Percentiles rank a stretch among this genome's conserved stretches.
Conservation (phyloP, 495 filamentous ascomycete genomes). For the Sordaria brevicollis region DNA sequence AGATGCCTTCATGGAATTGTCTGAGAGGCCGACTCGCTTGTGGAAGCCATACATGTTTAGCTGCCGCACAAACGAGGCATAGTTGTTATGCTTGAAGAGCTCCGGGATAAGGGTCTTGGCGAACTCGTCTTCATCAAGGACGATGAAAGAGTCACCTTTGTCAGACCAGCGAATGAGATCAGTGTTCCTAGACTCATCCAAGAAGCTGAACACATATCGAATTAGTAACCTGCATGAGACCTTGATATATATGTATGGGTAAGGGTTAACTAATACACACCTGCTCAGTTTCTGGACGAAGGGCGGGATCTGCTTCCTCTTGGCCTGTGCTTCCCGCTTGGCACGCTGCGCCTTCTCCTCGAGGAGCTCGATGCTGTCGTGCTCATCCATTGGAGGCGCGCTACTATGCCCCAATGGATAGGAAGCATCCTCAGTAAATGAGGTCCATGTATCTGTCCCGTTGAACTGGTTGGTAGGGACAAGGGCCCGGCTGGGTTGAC, state of each 20-base stretch:
- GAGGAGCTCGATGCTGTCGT: slow-evolving; percentile 65
- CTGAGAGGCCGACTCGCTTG: slow-evolving; percentile 92
- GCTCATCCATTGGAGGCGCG: slow-evolving; percentile 35
- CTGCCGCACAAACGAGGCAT: slow-evolving; percentile 95
- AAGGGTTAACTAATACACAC: slow-evolving; percentile 33
- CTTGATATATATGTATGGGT: background rate
- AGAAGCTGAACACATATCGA: slow-evolving; percentile 50
- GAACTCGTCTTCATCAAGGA: slow-evolving; percentile 97
- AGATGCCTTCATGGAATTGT: slow-evolving; percentile 95
- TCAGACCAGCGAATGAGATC: slow-evolving; percentile 97
- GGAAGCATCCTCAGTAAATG: slow-evolving; percentile 38
- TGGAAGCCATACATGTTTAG: slow-evolving; percentile 99
- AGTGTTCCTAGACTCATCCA: slow-evolving; percentile 84
- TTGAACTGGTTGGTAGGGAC: slow-evolving; percentile 38
- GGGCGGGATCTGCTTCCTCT: slow-evolving; percentile 89
- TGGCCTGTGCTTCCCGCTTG: slow-evolving; percentile 73
- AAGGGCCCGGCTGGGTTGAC: slow-evolving; percentile 54
- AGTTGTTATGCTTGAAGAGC: slow-evolving; percentile 99
- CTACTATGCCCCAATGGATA: slow-evolving; percentile 26
- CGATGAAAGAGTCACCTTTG: slow-evolving; percentile 90
- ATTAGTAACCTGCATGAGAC: background rate
- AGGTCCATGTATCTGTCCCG: slow-evolving; percentile 35
- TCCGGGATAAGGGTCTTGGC: slow-evolving; percentile 95
- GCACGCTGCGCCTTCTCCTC: slow-evolving; percentile 65
- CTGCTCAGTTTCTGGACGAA: slow-evolving; percentile 99